A percentile compares a stretch with the other conserved stretches of the same genome.
Evolutionary conservation across 306 rosid species (phyloP).

Genomic region (Luffa acutangula): DNA sequence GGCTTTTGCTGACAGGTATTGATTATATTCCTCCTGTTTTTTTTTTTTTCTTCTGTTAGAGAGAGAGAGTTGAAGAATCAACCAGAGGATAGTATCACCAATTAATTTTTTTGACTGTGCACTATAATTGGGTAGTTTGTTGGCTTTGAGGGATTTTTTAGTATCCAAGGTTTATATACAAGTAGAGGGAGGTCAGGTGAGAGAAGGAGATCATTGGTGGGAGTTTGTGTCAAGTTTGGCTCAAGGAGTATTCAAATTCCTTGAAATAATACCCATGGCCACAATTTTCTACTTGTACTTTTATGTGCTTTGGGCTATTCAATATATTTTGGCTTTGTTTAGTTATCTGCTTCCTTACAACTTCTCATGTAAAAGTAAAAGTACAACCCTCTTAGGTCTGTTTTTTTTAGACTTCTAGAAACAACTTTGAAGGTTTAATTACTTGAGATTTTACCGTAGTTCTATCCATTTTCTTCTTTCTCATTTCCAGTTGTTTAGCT

Average conservation of each 20-base stretch:
- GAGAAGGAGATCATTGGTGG: not conserved
- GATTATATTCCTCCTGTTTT: constrained; percentile 1
- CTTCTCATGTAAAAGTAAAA: not conserved
- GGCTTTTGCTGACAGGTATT: constrained; percentile 89
- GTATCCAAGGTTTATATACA: not conserved
- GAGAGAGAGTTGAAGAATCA: not conserved
- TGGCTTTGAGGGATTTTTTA: not conserved
- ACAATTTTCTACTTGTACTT: not conserved
- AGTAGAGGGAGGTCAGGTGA: not conserved
- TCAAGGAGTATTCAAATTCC: not conserved
- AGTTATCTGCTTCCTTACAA: not conserved
- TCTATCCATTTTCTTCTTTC: constrained; percentile 8
- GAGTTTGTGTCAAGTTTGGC: not conserved
- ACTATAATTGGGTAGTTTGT: not conserved
- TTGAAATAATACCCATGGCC: not conserved
- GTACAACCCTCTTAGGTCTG: not conserved
- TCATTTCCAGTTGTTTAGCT: constrained; percentile 77
- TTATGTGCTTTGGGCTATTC: not conserved
- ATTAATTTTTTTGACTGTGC: not conserved
- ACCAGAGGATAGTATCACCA: not conserved
- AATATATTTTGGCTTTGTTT: not conserved
- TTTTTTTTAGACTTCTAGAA: not conserved
- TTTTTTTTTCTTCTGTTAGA: not conserved
- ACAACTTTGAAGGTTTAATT: not conserved
- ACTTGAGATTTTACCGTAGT: constrained; percentile 3